phyloP scores from a whole-genome alignment of 352 stramenopile genomes.

The Globisporangium megalacanthum region DNA sequence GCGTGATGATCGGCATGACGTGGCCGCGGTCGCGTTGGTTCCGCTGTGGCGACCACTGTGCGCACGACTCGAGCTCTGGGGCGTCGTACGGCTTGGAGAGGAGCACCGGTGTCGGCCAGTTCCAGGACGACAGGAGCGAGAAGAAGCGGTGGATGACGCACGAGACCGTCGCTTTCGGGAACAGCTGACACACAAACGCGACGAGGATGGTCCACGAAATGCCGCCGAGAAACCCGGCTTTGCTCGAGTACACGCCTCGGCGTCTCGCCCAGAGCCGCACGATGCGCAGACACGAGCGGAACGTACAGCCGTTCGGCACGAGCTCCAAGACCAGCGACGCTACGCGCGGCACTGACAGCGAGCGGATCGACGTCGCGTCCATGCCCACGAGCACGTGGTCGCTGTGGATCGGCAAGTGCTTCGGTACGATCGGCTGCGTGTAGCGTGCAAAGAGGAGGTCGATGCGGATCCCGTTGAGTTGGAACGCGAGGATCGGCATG shows the following conservation, averaged over 20 bases:
- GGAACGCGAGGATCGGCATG: constrained; percentile 70
- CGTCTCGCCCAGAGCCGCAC: constrained; percentile 71
- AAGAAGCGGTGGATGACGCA: constrained; percentile 80
- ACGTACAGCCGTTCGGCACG: constrained; percentile 66
- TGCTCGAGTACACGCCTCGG: constrained; percentile 82
- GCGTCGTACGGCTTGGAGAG: constrained; percentile 58
- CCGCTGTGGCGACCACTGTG: constrained; percentile 68
- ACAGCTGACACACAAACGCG: constrained; percentile 85
- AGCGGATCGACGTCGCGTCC: constrained; percentile 70
- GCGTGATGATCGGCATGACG: constrained; percentile 86
- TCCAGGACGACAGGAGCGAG: constrained; percentile 67
- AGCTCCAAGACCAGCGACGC: constrained; percentile 78
- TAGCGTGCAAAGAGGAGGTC: constrained; percentile 78
- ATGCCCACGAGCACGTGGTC: constrained; percentile 70
- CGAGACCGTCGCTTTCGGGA: constrained; percentile 67
- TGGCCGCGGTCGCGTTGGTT: constrained; percentile 78
- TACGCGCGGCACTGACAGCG: constrained; percentile 70
- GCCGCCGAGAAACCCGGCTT: constrained; percentile 72
- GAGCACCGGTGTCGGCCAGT: constrained; percentile 75
- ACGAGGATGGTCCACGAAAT: constrained; percentile 85
- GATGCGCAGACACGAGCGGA: constrained; percentile 65
- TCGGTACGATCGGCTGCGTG: constrained; percentile 57
- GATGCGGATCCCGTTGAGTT: constrained; percentile 58
- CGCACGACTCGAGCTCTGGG: constrained; percentile 18
- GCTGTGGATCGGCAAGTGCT: constrained; percentile 70